Conservation (phyloP, 768 basidiomycete genomes). For the Tephrocybe sp. region DNA sequence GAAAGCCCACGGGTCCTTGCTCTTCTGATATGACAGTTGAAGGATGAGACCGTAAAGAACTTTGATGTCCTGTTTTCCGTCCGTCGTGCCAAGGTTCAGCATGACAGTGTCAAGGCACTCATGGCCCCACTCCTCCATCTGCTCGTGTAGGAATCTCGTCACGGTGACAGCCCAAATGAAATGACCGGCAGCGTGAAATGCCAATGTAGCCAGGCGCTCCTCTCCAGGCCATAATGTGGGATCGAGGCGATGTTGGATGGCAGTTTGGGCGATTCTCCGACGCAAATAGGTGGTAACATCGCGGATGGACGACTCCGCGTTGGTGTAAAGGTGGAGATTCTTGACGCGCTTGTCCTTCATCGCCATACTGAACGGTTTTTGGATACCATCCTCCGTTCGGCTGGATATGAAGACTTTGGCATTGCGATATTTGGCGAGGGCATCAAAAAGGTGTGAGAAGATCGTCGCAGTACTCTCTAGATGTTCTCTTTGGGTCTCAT, state of each 20-base stretch:
- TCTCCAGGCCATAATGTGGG: slow-evolving; percentile 13
- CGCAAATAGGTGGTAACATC: slow-evolving; percentile 16
- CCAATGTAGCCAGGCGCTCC: slow-evolving; percentile 3
- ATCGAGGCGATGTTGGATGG: slow-evolving; percentile 6
- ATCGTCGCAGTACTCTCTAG: slow-evolving; percentile 12
- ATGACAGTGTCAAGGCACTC: slow-evolving; percentile 13
- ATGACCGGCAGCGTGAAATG: slow-evolving; percentile 12
- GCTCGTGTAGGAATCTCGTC: slow-evolving; percentile 10
- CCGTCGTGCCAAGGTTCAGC: slow-evolving; percentile 1
- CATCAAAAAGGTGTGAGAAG: slow-evolving; percentile 14
- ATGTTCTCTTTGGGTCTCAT: slow-evolving; percentile 15
- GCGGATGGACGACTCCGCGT: slow-evolving; percentile 10
- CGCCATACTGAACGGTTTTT: slow-evolving; percentile 10
- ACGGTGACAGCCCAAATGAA: slow-evolving; percentile 19
- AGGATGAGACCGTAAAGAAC: slow-evolving; percentile 12
- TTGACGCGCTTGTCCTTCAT: slow-evolving; percentile 13
- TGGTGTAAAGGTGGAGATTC: slow-evolving; percentile 18
- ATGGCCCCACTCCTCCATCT: slow-evolving; percentile 9
- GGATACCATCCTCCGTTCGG: slow-evolving; percentile 19
- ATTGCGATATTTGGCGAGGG: slow-evolving; percentile 9
- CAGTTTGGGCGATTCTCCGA: slow-evolving; percentile 4
- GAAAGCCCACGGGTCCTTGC: neutral
- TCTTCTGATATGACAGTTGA: neutral
- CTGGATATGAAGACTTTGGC: slow-evolving; percentile 20
- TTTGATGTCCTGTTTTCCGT: slow-evolving; percentile 14